These are phyloP conservation scores for Agaricales sp. DNA, from an alignment of 1,284 basidiomycete species.

Conservation along the genomic window DNA sequence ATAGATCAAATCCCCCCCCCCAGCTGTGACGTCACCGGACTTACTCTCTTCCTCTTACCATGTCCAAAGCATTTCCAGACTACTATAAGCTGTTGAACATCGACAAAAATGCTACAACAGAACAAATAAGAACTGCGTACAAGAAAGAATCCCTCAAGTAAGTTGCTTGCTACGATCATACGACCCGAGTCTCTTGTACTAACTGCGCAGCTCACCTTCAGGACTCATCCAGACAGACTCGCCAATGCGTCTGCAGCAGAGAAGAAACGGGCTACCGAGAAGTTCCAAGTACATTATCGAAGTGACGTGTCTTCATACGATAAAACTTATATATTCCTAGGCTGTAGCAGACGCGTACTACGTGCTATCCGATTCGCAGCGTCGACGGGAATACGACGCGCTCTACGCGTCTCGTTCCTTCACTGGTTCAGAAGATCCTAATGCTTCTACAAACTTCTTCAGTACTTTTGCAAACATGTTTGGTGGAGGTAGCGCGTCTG, in stretches of 20 bases:
- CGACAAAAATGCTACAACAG: constrained; percentile 46
- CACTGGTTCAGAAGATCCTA: constrained; percentile 49
- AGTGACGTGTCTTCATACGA: neutral
- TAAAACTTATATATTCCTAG: constrained; percentile 27
- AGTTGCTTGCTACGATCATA: constrained; percentile 2
- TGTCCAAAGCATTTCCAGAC: constrained; percentile 65
- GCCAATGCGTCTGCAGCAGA: constrained; percentile 66
- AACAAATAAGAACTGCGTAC: constrained; percentile 77
- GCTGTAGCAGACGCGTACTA: constrained; percentile 95
- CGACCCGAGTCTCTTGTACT: constrained; percentile 9
- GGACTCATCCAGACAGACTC: constrained; percentile 86
- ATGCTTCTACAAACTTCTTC: constrained; percentile 67
- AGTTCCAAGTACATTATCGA: constrained; percentile 58
- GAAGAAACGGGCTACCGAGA: constrained; percentile 68
- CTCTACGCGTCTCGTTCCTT: constrained; percentile 46
- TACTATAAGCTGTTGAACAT: constrained; percentile 64
- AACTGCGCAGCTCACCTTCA: constrained; percentile 19
- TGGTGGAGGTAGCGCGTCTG: constrained; percentile 22
- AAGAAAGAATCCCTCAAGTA: constrained; percentile 69
- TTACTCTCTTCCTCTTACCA: constrained; percentile 20
- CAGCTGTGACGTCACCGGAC: too few relatives aligned
- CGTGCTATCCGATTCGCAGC: constrained; percentile 76
- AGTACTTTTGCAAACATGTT: constrained; percentile 71
- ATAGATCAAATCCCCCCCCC: too few relatives aligned
- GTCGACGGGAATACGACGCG: constrained; percentile 76